These are phyloP conservation scores for Diaporthe citriasiana DNA, from an alignment of 2,329 filamentous ascomycete genomes.

Conservation along the genomic window DNA sequence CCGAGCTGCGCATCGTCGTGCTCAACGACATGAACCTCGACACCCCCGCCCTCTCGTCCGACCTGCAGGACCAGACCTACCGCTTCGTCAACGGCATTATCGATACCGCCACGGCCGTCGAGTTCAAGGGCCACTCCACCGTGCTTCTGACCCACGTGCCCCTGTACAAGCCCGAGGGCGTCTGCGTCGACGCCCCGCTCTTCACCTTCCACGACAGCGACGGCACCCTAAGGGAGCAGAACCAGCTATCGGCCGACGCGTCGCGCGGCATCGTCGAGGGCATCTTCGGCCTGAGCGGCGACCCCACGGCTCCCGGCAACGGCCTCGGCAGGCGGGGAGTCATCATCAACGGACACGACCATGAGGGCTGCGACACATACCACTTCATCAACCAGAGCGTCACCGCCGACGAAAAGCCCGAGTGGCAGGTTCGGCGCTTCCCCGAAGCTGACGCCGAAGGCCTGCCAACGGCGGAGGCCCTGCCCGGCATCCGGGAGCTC, in stretches of 20 bases:
- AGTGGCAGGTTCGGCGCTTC: conserved; percentile 67
- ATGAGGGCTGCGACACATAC: conserved; percentile 91
- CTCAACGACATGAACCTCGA: conserved; percentile 97
- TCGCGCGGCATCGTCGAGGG: conserved; percentile 85
- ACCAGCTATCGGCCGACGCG: conserved; percentile 82
- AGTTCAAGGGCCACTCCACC: conserved; percentile 77
- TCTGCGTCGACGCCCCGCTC: conserved; percentile 87
- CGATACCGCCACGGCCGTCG: conserved; percentile 71
- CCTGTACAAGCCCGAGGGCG: conserved; percentile 83
- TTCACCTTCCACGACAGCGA: conserved; percentile 81
- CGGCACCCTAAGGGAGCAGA: conserved; percentile 89
- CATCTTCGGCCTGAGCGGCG: conserved; percentile 82
- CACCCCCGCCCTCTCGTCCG: conserved; percentile 76
- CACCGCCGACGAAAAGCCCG: neutral
- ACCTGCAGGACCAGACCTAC: conserved; percentile 83
- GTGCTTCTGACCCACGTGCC: conserved; percentile 94
- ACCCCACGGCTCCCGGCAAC: conserved; percentile 67
- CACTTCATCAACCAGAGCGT: conserved; percentile 82
- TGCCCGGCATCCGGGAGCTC: conserved; percentile 84
- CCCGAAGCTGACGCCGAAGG: conserved; percentile 56
- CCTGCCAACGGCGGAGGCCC: conserved; percentile 58
- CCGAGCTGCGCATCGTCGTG: conserved; percentile 85
- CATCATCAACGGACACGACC: conserved; percentile 93
- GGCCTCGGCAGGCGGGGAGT: conserved; percentile 81
- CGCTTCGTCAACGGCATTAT: conserved; percentile 81